Evolutionary conservation across 1,284 basidiomycete species (phyloP).

Genomic region (Boletus smithii): DNA sequence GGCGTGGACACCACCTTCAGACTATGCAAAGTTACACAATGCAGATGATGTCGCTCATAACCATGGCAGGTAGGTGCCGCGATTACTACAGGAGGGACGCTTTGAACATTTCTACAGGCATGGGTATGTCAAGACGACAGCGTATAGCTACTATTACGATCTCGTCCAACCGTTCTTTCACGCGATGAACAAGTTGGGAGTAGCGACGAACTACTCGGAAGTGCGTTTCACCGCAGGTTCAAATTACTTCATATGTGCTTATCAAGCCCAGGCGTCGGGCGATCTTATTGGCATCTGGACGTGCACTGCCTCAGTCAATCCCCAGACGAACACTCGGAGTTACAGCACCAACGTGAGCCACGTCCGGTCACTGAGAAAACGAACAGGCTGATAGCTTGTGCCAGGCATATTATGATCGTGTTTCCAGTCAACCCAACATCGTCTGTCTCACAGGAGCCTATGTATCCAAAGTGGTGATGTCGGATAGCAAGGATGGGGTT

Average conservation of each 20-base stretch:
- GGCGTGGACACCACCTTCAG: conserved; percentile 18
- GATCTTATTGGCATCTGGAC: conserved; percentile 20
- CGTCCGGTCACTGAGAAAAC: background rate
- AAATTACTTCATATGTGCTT: background rate
- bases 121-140: conserved; percentile 20
- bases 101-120: background rate
- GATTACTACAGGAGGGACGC: background rate
- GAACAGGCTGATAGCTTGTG: background rate
- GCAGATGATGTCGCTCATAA: conserved; percentile 11
- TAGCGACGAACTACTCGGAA: conserved; percentile 16
- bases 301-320: conserved; percentile 17
- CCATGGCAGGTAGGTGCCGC: conserved; percentile 14
- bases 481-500: background rate
- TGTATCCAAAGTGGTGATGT: conserved; percentile 14
- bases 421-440: conserved; percentile 18
- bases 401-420: conserved; percentile 21
- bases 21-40: conserved; percentile 14
- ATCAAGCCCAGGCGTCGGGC: conserved; percentile 12
- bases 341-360: conserved; percentile 19
- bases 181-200: conserved; percentile 19
- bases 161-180: conserved; percentile 15
- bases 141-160: conserved; percentile 20
- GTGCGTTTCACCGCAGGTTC: conserved; percentile 1
- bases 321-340: conserved; percentile 16
- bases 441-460: conserved; percentile 19